Evolutionary conservation across 164 flowering plant species (phyloP), one percentile per base, ranked within the genome.

Genomic region (Vitis labrusca): DNA sequence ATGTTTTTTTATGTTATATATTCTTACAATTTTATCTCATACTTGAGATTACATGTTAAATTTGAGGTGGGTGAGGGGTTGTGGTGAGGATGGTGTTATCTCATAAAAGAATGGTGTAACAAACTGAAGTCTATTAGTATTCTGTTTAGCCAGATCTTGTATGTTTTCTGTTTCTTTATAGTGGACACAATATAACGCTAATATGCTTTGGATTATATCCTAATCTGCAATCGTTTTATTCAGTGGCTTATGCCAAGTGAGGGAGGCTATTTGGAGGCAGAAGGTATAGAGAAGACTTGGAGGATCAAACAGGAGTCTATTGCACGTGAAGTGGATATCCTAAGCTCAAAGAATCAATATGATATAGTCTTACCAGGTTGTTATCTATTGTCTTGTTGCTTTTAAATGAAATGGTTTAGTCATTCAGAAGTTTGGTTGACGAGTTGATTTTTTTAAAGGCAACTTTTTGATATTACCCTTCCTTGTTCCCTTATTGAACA

Each of bases 191-290:
- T 3, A 37, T 37, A 37, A 37, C 7, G 27, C 44, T 37, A 37
- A 37, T 37, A 37, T 37, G 7, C 44, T 37, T 37, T 37, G 44
- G 44, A 23, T 8, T 44, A 50, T 9, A 54, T 74, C 3, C 14
- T 8, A 53, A 27, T 9, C 27, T 50, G 9, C 47, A 15, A 44
- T 69, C n/a, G 3, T 66, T 62, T 51, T 69, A 10, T 71, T 27
- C 74, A 93, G 99, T 95, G 98, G 99, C 98, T 95, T 81, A 72
- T 89, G 90, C 94, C 97, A 61, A 84, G 84, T 73, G 97, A 89
- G 54, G 90, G 77, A 69, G 97, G 97, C 23, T 89, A 84, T 73
- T 80, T 95, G 86, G 98, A 93, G 77, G 77, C 89, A 54, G 98
- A 93, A 74, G 98, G 95, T 51, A 71, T 93, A 61, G 98, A 95